Evolutionary conservation across 352 stramenopile species (phyloP).

Genomic region (Phytophthora ohioensis): DNA sequence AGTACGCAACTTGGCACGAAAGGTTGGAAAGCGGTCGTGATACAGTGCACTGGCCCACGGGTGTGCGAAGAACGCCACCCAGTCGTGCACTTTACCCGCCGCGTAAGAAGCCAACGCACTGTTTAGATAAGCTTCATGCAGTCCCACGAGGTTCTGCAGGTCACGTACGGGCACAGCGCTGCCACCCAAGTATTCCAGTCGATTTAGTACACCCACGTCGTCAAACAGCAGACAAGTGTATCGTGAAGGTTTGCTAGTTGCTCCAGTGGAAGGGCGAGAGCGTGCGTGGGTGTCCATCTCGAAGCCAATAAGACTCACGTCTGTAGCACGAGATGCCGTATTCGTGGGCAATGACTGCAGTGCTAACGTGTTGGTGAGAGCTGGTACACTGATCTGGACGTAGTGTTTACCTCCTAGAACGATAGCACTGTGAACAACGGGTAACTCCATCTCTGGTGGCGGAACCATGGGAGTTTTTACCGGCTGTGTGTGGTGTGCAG

Average conservation of each 20-base stretch:
- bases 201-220: constrained; percentile 75
- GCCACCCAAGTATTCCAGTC: constrained; percentile 76
- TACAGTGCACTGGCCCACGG: constrained; percentile 81
- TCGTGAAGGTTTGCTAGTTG: constrained; percentile 26
- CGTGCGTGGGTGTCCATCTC: constrained; percentile 21
- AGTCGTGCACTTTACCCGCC: constrained; percentile 78
- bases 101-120: constrained; percentile 77
- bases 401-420: constrained; percentile 68
- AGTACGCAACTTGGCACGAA: constrained; percentile 63
- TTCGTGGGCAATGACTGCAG: constrained; percentile 70
- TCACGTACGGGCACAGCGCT: constrained; percentile 68
- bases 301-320: constrained; percentile 34
- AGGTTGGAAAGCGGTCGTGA: constrained; percentile 84
- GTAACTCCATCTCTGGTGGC: constrained; percentile 77
- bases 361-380: constrained; percentile 71
- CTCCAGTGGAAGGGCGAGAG: constrained; percentile 27
- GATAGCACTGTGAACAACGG: constrained; percentile 55
- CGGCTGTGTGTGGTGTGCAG: constrained; percentile 24
- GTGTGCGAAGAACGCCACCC: constrained; percentile 84
- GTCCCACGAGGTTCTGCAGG: constrained; percentile 76
- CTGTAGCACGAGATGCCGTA: constrained; percentile 18
- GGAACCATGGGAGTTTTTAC: constrained; percentile 45
- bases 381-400: constrained; percentile 77
- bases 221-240: constrained; percentile 82
- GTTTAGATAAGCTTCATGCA: constrained; percentile 91